Evolutionary conservation across 1,139 yeast genomes (phyloP), one percentile per base, ranked within the genome.

Genomic region (Wickerhamomyces sp.): DNA sequence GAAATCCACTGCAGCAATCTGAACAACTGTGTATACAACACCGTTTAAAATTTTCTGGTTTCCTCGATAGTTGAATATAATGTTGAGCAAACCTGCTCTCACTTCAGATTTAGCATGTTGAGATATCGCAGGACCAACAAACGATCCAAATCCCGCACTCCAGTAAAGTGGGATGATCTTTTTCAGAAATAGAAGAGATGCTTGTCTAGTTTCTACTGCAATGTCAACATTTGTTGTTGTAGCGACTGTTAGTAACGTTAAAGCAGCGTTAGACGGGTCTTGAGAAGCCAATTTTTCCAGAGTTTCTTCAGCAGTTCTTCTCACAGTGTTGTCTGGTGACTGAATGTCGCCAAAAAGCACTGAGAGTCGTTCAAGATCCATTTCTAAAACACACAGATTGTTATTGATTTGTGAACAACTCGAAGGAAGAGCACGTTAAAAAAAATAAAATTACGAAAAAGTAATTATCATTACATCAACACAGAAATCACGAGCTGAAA

Each of bases 81-180:
- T 58, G 9, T 60, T 50, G 37, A 90, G 49, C 39, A 89, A 65
- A 2, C 64, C 60, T 1, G 63, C 49, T 41, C 96, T 70, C 10
- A 79, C 65, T 10, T 50, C 49, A 9, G 56, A 60, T 52, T 86
- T 85, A 28, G 71, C 64, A 0, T 72, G 74, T 42, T 71, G 78
- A 14, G 65, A 59, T 9, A 88, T 61, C 0, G 87, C 80, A 0
- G 81, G 82, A 0, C 95, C 95, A 14, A 69, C 59, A 55, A 78
- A 90, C 13, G 88, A 80, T 36, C 77, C 81, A 58, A 89, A 89
- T 0, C 86, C 96, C 20, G 90, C 75, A 20, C 92, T 80, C 98
- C 98, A 90, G 52, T 74, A 79, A 49, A 72, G 68, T 0, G 90
- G 84, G 1, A 88, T 83, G 19, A 83, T 60, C 41, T 84, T 67